These are phyloP conservation scores for Papiliotrema flavescens DNA, from an alignment of 1,284 basidiomycete genomes.

Conservation along the genomic window DNA sequence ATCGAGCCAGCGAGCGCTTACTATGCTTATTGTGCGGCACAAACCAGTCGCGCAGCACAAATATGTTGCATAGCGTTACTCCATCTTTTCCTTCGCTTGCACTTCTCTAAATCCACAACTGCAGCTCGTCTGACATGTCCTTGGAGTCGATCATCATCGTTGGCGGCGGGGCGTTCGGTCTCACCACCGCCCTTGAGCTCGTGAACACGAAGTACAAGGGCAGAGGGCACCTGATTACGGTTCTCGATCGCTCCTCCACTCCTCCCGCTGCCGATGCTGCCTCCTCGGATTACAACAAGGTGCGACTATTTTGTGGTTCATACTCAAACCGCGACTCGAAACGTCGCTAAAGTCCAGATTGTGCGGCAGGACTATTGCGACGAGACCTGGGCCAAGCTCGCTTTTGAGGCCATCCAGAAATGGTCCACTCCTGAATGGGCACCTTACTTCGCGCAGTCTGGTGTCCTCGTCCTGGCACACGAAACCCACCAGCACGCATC, in stretches of 20 bases:
- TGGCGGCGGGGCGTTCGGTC: conserved; percentile 18
- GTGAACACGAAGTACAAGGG: conserved; percentile 10
- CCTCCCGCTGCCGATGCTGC: conserved; percentile 17
- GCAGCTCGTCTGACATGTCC: background rate
- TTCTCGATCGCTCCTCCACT: conserved; percentile 12
- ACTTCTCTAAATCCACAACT: background rate
- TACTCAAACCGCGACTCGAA: background rate
- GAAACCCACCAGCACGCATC: background rate
- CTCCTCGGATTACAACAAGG: conserved; percentile 31
- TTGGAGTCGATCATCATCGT: conserved; percentile 6
- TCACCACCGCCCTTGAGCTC: conserved; percentile 15
- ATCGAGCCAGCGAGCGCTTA: too few relatives aligned
- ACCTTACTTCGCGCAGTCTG: conserved; percentile 72
- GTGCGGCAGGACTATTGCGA: conserved; percentile 32
- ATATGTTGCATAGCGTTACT: too few relatives aligned
- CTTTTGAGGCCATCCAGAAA: conserved; percentile 23
- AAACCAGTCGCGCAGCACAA: too few relatives aligned
- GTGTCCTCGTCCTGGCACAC: conserved; percentile 7
- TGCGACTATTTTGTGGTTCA: background rate
- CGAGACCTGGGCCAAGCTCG: conserved; percentile 12
- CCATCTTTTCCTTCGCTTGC: too few relatives aligned
- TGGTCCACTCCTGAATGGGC: conserved; percentile 55
- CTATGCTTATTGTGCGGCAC: too few relatives aligned
- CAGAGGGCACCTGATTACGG: conserved; percentile 11
- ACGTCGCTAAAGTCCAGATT: conserved; percentile 8